A percentile compares a stretch with the other conserved stretches of the same genome.
These are phyloP conservation scores for Sporisorium exsertum DNA, from an alignment of 1,284 basidiomycete genomes.

Conservation along the genomic window DNA sequence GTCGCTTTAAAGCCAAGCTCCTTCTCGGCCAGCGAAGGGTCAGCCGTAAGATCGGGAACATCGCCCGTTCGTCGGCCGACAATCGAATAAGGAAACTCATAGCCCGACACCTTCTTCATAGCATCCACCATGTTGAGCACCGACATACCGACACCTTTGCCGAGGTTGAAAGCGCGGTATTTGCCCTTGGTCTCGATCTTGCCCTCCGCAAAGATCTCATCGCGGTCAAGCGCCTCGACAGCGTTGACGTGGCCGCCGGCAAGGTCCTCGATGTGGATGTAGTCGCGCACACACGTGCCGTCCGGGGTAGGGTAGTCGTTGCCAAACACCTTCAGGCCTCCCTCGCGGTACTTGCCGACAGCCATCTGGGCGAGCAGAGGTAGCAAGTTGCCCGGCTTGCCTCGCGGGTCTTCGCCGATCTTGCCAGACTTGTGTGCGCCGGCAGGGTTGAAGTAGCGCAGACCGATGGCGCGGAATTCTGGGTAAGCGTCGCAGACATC, in stretches of 20 bases:
- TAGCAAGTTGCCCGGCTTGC: conserved; percentile 93
- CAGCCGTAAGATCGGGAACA: conserved; percentile 95
- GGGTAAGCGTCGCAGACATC: conserved; percentile 86
- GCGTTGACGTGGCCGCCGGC: conserved; percentile 93
- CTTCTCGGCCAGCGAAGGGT: conserved; percentile 88
- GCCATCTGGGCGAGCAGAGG: conserved; percentile 96
- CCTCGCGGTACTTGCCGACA: conserved; percentile 84
- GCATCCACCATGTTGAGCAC: conserved; percentile 95
- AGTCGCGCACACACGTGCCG: conserved; percentile 85
- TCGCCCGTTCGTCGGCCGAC: conserved; percentile 89
- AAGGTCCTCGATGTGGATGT: conserved; percentile 95
- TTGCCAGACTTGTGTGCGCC: conserved; percentile 94
- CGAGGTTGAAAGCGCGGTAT: conserved; percentile 96
- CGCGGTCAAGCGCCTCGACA: conserved; percentile 82
- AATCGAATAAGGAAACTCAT: conserved; percentile 81
- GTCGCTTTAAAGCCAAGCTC: conserved; percentile 94
- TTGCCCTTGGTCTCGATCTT: conserved; percentile 70
- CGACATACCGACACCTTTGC: conserved; percentile 90
- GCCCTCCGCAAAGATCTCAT: conserved; percentile 72
- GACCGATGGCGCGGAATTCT: conserved; percentile 82
- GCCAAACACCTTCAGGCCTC: conserved; percentile 90
- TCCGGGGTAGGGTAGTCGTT: conserved; percentile 97
- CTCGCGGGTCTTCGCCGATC: conserved; percentile 95
- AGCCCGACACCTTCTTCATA: conserved; percentile 92
- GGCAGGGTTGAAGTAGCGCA: conserved; percentile 97